These are phyloP conservation scores for Talaromyces funiculosus DNA, from an alignment of 2,329 filamentous ascomycete species.

Conservation along the genomic window DNA sequence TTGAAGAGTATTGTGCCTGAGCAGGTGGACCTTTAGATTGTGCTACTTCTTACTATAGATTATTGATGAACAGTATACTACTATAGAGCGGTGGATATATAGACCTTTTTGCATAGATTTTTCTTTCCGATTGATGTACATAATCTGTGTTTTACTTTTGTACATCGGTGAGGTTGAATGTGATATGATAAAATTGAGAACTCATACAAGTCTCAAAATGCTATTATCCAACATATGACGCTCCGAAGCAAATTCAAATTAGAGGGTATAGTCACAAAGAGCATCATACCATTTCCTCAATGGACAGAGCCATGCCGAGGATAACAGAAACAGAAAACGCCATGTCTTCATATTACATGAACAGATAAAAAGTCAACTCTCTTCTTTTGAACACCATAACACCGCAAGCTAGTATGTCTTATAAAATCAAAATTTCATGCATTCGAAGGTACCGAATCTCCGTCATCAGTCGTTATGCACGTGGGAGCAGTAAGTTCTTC, in stretches of 20 bases:
- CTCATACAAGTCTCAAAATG: not conserved
- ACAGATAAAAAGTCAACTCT: not conserved
- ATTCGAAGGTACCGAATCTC: not conserved
- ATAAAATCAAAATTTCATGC: not conserved
- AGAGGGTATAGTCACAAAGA: constrained; percentile 4
- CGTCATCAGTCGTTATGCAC: constrained; percentile 9
- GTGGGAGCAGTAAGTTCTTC: constrained; percentile 15
- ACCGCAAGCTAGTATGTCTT: constrained; percentile 11
- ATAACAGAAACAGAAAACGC: constrained; percentile 11
- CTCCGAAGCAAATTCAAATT: not conserved
- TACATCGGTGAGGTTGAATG: not conserved
- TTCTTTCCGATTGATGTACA: not conserved
- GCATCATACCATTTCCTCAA: not conserved
- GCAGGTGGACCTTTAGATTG: constrained; percentile 48
- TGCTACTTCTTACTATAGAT: not conserved
- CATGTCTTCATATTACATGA: constrained; percentile 11
- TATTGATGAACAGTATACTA: not conserved
- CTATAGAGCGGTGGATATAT: not conserved
- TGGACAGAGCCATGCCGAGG: not conserved
- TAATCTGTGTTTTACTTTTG: not conserved
- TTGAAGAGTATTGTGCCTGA: constrained; percentile 68
- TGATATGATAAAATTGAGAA: not conserved
- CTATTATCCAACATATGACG: not conserved
- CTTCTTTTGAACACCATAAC: constrained; percentile 13
- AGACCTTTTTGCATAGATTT: not conserved